Evolutionary conservation across 768 basidiomycete genomes (phyloP), one percentile per base, ranked within the genome.

Genomic region (Russula griseocarnosa): DNA sequence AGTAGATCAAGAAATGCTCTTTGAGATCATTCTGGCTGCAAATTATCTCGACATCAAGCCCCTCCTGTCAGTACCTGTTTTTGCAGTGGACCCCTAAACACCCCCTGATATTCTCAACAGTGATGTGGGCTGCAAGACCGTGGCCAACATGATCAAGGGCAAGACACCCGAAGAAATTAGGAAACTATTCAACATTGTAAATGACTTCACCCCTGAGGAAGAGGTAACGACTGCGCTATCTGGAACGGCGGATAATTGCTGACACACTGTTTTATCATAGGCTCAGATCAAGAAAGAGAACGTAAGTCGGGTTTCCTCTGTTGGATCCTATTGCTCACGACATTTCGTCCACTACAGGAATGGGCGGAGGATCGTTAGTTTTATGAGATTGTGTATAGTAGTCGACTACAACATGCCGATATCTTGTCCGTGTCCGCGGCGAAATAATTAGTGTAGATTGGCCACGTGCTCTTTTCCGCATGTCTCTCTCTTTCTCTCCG

Each of bases 131-230:
- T 97, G 95, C 85, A 96, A 97, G 82, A 97, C 94, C 4, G 95
- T 97, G 5, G 97, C 97, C 16, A 98, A 98, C 83, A 99, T 98
- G 97, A 98, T 99, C 84, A 98, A 99, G 81, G 97, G 97, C 38
- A 99, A 99, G 84, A 96, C 95, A 4, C 97, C 97, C 26, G 97
- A 98, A 76, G 97, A 98, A 79, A 98, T 99, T 70, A 88, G 96
- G 63, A 98, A 98, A 73, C 84, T 98, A 59, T 98, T 94, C 81
- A 96, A 97, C 83, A 94, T 95, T 68, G 90, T 92, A 36, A 94
- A 94, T 74, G 97, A 98, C 77, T 99, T 99, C 73, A 98, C 97
- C 5, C 94, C 96, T 22, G 97, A 99, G 74, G 97, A 98, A 75
- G 97, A 99, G 87, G 96, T 94, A 52, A 52, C 78, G 34, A 5